A percentile compares a stretch with the other conserved stretches of the same genome.
phyloP scores from a whole-genome alignment of 2,329 filamentous ascomycete species.

The Sarocladium brachiariae region DNA sequence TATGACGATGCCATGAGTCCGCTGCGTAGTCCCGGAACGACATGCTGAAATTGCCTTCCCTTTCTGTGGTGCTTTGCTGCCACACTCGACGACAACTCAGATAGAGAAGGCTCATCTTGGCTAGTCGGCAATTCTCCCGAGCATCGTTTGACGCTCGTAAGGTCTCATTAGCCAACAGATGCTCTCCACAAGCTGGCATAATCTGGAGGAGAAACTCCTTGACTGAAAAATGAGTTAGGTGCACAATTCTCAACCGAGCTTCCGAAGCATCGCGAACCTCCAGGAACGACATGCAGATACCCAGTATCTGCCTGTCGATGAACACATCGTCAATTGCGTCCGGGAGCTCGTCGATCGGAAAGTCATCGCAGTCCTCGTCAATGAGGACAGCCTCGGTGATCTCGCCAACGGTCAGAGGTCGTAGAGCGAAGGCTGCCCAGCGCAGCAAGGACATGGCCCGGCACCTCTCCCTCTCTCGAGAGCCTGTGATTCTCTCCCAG shows the following conservation, averaged over 20 bases:
- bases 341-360: slow-evolving; percentile 18
- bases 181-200: background rate
- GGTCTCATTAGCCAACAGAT: background rate
- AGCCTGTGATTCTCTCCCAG: slow-evolving; percentile 19
- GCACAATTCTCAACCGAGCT: background rate
- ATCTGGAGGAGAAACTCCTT: slow-evolving; percentile 14
- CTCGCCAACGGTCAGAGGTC: slow-evolving; percentile 17
- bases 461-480: slow-evolving; percentile 3
- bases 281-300: slow-evolving; percentile 23
- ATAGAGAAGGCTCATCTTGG: background rate
- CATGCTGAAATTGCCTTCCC: background rate
- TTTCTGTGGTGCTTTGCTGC: background rate
- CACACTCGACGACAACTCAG: background rate
- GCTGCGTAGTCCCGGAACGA: background rate
- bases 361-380: slow-evolving; percentile 13
- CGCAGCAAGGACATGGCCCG: slow-evolving; percentile 23
- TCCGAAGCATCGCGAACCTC: slow-evolving; percentile 15
- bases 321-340: slow-evolving; percentile 22
- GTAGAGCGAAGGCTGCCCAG: slow-evolving; percentile 21
- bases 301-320: slow-evolving; percentile 20
- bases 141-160: background rate
- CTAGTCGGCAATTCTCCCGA: background rate
- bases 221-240: slow-evolving; percentile 18
- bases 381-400: slow-evolving; percentile 20
- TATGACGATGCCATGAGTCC: background rate